These are phyloP conservation scores for Omphalotus guepiniiformis DNA, from an alignment of 768 basidiomycete species.

Conservation along the genomic window DNA sequence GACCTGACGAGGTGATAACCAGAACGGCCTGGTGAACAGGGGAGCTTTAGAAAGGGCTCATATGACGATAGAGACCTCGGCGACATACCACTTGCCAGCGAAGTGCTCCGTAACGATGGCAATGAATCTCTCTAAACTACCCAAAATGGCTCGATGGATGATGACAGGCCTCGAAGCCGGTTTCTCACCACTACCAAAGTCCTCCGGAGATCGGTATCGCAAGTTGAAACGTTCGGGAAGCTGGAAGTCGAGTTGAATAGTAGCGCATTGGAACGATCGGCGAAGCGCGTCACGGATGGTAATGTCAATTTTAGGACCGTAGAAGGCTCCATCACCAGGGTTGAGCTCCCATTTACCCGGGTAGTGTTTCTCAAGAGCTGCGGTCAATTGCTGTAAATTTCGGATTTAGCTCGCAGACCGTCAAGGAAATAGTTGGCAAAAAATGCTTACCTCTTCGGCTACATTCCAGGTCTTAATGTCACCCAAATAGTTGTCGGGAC, in stretches of 20 bases:
- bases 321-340: slow-evolving; percentile 98
- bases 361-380: slow-evolving; percentile 80
- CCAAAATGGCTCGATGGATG: slow-evolving; percentile 95
- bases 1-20: slow-evolving; percentile 96
- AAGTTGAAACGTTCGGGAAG: slow-evolving; percentile 95
- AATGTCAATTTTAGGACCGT: slow-evolving; percentile 99
- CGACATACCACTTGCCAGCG: slow-evolving; percentile 88
- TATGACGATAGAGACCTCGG: slow-evolving; percentile 1
- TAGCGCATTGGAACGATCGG: slow-evolving; percentile 96
- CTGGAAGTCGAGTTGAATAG: slow-evolving; percentile 99
- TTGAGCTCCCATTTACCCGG: slow-evolving; percentile 90
- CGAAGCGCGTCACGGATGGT: slow-evolving; percentile 89
- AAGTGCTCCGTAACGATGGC: slow-evolving; percentile 97
- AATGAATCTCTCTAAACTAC: slow-evolving; percentile 92
- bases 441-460: slow-evolving; percentile 77
- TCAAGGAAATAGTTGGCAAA: background rate
- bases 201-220: slow-evolving; percentile 80
- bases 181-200: slow-evolving; percentile 51
- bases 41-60: slow-evolving; percentile 2
- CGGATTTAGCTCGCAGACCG: background rate
- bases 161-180: slow-evolving; percentile 83
- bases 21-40: slow-evolving; percentile 75
- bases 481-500: slow-evolving; percentile 93
- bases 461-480: slow-evolving; percentile 84
- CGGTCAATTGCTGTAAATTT: slow-evolving; percentile 65